phyloP scores from a whole-genome alignment of 2,329 filamentous ascomycete species.

The Neopestalotiopsis sp. region DNA sequence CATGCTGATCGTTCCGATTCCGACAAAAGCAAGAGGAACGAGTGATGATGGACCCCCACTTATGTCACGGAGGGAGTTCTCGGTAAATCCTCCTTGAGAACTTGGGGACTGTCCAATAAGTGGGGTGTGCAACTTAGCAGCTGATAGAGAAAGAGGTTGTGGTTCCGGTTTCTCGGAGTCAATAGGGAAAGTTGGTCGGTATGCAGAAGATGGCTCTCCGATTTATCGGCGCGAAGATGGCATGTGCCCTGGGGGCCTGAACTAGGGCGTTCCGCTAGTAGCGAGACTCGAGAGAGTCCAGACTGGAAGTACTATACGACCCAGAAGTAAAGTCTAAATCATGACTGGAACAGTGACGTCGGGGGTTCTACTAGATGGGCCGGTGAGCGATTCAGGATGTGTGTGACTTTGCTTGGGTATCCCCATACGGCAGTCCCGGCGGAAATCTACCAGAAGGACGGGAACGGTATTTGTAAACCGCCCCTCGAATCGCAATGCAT shows the following conservation, averaged over 20 bases:
- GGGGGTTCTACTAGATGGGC: not conserved
- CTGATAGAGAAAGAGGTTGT: not conserved
- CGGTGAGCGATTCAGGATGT: not conserved
- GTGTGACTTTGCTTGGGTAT: not conserved
- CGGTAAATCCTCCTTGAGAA: not conserved
- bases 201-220: not conserved
- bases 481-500: not conserved
- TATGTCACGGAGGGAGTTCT: not conserved
- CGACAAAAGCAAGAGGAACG: not conserved
- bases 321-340: not conserved
- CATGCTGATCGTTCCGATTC: conserved; percentile 37
- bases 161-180: not conserved
- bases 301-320: not conserved
- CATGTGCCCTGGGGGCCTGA: not conserved
- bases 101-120: not conserved
- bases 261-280: not conserved
- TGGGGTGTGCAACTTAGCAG: not conserved
- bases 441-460: conserved; percentile 1
- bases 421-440: not conserved
- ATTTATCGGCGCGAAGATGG: not conserved
- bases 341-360: not conserved
- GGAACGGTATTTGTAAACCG: not conserved
- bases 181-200: not conserved
- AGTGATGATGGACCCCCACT: not conserved
- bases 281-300: not conserved